Evolutionary conservation across 176 grass and related monocot genomes (phyloP), one percentile per base, ranked within the genome.

Genomic region (Eleusine coracana): DNA sequence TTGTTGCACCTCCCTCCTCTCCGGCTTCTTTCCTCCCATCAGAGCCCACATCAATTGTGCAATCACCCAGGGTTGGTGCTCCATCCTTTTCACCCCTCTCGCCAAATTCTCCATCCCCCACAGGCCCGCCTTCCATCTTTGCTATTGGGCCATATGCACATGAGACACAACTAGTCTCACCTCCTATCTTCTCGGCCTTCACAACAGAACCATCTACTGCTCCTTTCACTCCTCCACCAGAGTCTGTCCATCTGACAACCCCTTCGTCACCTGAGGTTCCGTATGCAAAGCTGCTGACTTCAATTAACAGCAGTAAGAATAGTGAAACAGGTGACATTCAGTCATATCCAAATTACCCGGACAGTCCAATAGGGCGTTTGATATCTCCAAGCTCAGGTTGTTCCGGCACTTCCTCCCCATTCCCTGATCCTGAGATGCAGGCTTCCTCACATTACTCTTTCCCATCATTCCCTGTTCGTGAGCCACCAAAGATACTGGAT

Each of bases 231-330:
- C 96, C 96, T 50, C 96, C 96, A 70, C 89, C 96, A 21, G 96
- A 99, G 78, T 87, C 92, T 89, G 81, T 96, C 28, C 93, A 96
- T 82, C 34, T 90, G 38, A 99, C 96, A 46, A 99, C 93, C 71
- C 96, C 96, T 89, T 95, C 96, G 39, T 99, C 96, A 61, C 96
- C 96, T 1, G 96, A 99, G 87, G 96, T 99, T 10, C 96, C 96
- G 74, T 99, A 96, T 87, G 96, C 96, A 29, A 90, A 91, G 44
- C 91, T 99, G 84, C 75, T 96, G 75, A 93, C 91, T 62, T 99
- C 96, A 3, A 79, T 86, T 69, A 87, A 87, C 79, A 83, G 46
- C 71, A 88, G 66, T 70, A 92, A 88, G 68, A 87, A 91, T 65
- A 68, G 71, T 31, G 93, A 92, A 81, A 72, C 75, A 3, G 86